Evolutionary conservation across 1,139 yeast species (phyloP).

Genomic region (Suhomyces wounanorum): DNA sequence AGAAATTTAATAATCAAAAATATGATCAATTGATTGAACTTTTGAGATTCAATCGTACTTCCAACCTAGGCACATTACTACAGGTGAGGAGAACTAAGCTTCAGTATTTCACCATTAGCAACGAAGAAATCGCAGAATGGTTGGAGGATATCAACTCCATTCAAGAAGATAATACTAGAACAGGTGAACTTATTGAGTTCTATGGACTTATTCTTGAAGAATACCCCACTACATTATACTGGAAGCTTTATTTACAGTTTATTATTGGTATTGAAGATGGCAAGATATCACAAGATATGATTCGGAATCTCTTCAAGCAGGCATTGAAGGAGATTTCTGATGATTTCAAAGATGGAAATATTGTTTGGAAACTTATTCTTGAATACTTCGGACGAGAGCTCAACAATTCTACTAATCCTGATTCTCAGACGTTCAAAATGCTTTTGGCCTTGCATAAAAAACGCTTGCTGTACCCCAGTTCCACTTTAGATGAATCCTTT

Average conservation of each 20-base stretch:
- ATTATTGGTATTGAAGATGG: constrained; percentile 4
- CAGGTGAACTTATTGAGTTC: constrained; percentile 20
- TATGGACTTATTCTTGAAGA: constrained; percentile 18
- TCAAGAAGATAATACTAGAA: constrained; percentile 16
- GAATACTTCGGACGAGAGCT: constrained; percentile 11
- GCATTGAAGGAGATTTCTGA: constrained; percentile 33
- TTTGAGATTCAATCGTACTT: constrained; percentile 3
- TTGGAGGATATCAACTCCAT: constrained; percentile 25
- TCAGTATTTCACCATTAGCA: constrained; percentile 22
- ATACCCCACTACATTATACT: constrained; percentile 18
- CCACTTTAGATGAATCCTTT: constrained; percentile 42
- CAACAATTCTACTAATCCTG: constrained; percentile 16
- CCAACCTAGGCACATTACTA: constrained; percentile 1
- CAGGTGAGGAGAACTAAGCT: constrained; percentile 18
- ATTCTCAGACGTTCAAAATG: constrained; percentile 19
- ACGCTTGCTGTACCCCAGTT: constrained; percentile 47
- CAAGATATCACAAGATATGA: constrained; percentile 2
- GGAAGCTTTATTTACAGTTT: constrained; percentile 18
- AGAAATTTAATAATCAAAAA: constrained; percentile 19
- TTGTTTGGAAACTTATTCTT: constrained; percentile 37
- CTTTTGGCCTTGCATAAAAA: constrained; percentile 31
- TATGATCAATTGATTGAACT: constrained; percentile 21
- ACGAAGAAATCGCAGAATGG: constrained; percentile 30
- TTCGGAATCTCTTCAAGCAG: constrained; percentile 16
- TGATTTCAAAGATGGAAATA: constrained; percentile 37